phyloP scores from a whole-genome alignment of 2,329 filamentous ascomycete genomes.

The Capronia coronata region DNA sequence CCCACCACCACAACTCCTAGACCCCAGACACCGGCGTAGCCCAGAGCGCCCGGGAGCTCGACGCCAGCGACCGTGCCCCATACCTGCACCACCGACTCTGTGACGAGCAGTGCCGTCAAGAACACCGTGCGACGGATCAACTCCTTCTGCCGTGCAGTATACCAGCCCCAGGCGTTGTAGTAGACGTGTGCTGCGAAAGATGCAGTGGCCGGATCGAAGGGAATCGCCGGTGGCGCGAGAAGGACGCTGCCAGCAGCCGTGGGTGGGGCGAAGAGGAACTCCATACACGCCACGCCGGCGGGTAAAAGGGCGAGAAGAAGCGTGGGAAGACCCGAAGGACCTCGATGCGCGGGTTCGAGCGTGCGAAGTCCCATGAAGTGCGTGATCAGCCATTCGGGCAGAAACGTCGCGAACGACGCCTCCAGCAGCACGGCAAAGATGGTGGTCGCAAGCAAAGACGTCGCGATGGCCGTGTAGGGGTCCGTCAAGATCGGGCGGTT shows the following conservation, averaged over 20 bases:
- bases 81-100: conserved; percentile 59
- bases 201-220: conserved; percentile 60
- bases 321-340: conserved; percentile 47
- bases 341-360: conserved; percentile 60
- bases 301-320: conserved; percentile 53
- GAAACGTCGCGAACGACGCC: conserved; percentile 60
- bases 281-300: conserved; percentile 63
- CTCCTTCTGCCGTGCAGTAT: conserved; percentile 54
- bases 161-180: conserved; percentile 55
- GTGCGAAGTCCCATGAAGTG: conserved; percentile 68
- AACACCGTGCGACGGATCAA: conserved; percentile 57
- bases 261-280: conserved; percentile 64
- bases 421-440: conserved; percentile 72
- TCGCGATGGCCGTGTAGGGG: conserved; percentile 55
- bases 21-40: conserved; percentile 72
- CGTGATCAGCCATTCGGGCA: conserved; percentile 65
- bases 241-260: conserved; percentile 41
- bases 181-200: conserved; percentile 62
- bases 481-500: conserved; percentile 63
- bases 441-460: conserved; percentile 60
- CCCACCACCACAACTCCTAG: conserved; percentile 57
- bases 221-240: conserved; percentile 19
- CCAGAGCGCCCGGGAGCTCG: conserved; percentile 60
- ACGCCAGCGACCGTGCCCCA: conserved; percentile 63
- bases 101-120: conserved; percentile 41